phyloP scores from a whole-genome alignment of 2,329 filamentous ascomycete genomes.

The Sphaceloma murrayae region DNA sequence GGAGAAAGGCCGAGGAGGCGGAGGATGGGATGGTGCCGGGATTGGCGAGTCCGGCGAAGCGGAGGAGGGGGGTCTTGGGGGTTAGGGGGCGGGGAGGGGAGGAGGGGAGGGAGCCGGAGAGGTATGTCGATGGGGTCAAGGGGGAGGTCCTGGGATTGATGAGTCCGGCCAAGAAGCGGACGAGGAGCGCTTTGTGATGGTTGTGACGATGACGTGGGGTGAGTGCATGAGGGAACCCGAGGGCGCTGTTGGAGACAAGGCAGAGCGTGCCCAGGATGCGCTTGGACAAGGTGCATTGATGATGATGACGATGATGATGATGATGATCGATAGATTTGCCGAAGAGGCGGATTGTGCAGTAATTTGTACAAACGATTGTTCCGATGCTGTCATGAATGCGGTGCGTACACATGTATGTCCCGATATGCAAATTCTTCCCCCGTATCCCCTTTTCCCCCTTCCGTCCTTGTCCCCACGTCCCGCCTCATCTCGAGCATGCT shows the following conservation, averaged over 20 bases:
- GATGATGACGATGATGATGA: too few species aligned
- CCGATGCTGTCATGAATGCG: too few species aligned
- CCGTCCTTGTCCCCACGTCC: too few species aligned
- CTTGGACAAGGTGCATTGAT: too few species aligned
- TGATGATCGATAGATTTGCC: neutral
- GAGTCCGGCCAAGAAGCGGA: slow-evolving; percentile 29
- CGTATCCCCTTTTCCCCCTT: too few species aligned
- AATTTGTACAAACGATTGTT: too few species aligned
- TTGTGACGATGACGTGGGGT: neutral
- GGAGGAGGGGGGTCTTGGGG: slow-evolving; percentile 12
- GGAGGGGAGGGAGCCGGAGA: slow-evolving; percentile 10
- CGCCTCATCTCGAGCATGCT: neutral
- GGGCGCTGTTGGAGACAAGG: slow-evolving; percentile 10
- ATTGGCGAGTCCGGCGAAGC: too few species aligned
- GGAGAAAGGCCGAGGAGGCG: slow-evolving; percentile 29
- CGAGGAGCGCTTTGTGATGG: slow-evolving; percentile 19
- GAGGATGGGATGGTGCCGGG: neutral
- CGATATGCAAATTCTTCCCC: too few species aligned
- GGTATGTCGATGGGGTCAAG: too few species aligned
- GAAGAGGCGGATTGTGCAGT: neutral
- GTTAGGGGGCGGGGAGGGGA: slow-evolving; percentile 7
- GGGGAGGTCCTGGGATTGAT: slow-evolving; percentile 19
- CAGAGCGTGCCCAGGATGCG: too few species aligned
- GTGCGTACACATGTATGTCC: neutral
- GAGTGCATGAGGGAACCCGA: too few species aligned